Percentiles rank a stretch among this genome's conserved stretches.
Conservation (phyloP, 371 early-diverging fungal genomes). For the Actinomortierella ambigua region DNA sequence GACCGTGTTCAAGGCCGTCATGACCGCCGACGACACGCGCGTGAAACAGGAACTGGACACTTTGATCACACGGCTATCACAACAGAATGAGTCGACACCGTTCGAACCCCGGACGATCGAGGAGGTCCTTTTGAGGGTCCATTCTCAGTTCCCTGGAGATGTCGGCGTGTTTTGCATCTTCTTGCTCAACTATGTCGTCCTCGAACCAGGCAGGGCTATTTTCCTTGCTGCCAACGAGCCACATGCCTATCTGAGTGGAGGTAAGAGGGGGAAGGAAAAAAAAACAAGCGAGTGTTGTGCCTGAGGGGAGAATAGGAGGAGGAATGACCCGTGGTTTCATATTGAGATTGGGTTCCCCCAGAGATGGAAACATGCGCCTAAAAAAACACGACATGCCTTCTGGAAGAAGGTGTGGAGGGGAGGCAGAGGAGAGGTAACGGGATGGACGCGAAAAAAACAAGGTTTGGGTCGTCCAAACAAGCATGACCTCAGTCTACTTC, state of each 20-base stretch:
- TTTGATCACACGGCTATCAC: slow-evolving; percentile 58
- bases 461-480: too few relatives aligned
- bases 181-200: slow-evolving; percentile 83
- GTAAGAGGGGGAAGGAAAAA: slow-evolving; percentile 50
- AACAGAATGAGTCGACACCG: not conserved
- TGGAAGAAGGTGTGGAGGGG: too few relatives aligned
- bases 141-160: slow-evolving; percentile 90
- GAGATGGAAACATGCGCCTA: too few relatives aligned
- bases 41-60: slow-evolving; percentile 57
- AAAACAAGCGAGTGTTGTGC: not conserved
- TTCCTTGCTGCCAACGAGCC: slow-evolving; percentile 97
- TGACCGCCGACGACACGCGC: slow-evolving; percentile 59
- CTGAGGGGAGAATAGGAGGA: too few relatives aligned
- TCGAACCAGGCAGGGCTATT: slow-evolving; percentile 90
- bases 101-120: slow-evolving; percentile 30
- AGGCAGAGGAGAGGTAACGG: too few relatives aligned
- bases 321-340: too few relatives aligned
- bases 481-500: too few relatives aligned
- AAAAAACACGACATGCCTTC: too few relatives aligned
- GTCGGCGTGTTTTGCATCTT: slow-evolving; percentile 90
- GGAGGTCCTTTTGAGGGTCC: slow-evolving; percentile 76
- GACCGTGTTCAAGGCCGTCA: slow-evolving; percentile 70
- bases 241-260: slow-evolving; percentile 95
- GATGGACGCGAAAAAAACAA: too few relatives aligned
- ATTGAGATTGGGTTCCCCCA: too few relatives aligned